Evolutionary conservation across 2,329 filamentous ascomycete species (phyloP).

Genomic region (Capronia americana): DNA sequence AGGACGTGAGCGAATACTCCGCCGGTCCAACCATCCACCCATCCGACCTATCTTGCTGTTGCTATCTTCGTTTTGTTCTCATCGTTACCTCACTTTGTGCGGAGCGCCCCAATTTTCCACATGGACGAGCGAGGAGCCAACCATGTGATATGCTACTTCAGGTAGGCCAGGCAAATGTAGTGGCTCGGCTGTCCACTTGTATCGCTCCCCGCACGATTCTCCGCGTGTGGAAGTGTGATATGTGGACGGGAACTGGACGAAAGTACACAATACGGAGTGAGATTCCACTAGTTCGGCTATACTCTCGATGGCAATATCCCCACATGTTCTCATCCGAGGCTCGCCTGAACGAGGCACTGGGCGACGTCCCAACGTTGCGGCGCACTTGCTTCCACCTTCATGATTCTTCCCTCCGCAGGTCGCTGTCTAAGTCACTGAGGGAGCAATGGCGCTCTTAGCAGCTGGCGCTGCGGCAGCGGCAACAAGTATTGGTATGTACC

Average conservation of each 20-base stretch:
- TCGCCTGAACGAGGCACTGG: conserved; percentile 4
- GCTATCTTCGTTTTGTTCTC: not conserved
- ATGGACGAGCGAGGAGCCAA: not conserved
- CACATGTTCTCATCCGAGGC: conserved; percentile 11
- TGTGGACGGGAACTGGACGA: not conserved
- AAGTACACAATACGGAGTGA: not conserved
- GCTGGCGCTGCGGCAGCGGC: conserved; percentile 40
- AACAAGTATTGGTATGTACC: conserved; percentile 60
- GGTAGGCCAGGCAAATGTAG: not conserved
- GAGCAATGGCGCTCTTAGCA: conserved; percentile 17
- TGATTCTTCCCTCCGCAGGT: not conserved
- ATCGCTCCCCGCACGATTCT: not conserved
- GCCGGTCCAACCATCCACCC: too few relatives aligned
- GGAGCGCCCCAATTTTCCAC: not conserved
- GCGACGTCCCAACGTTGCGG: not conserved
- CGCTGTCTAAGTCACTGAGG: not conserved
- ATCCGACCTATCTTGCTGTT: too few relatives aligned
- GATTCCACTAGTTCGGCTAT: conserved; percentile 13
- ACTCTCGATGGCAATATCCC: not conserved
- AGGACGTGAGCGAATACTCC: not conserved
- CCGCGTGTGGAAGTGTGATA: not conserved
- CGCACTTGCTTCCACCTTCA: not conserved
- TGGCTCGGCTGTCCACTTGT: not conserved
- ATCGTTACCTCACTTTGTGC: not conserved
- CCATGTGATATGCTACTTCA: not conserved